Evolutionary conservation across 192 early-diverging fungal genomes (phyloP), one percentile per base, ranked within the genome.

Genomic region (Podila minutissima): DNA sequence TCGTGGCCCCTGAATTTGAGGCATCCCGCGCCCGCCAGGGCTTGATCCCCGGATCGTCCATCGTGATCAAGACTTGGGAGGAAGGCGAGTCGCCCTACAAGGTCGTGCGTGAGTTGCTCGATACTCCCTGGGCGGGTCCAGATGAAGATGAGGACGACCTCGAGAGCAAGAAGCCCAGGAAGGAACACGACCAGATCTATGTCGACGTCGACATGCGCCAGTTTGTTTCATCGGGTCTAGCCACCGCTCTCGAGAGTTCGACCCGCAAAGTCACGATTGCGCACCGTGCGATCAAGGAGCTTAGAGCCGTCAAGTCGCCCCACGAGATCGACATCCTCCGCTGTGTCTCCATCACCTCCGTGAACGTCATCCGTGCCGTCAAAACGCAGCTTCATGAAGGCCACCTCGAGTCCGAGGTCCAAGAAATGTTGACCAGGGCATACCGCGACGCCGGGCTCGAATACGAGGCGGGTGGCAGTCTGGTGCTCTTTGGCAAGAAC

Each of bases 1-100:
- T 88, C 24, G 79, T 88, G 33, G 73, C 79, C 3, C 87, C 87
- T 19, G 74, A 71, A 32, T 88, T 88, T 71, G 87, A 88, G 63
- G 87, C 77, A n/a, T 77, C 83, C 3, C 76, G 87, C 28, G 87
- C 87, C 6, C 55, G 69, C 11, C 82, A 85, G 48, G 37, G 31
- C 1, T 20, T 88, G 41, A 31, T 41, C 24, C 83, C 66, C 13
- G 72, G 41, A 64, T 74, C 67, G 12, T 38, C 4, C 19, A 81
- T 69, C 63, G 74, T 46, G 60, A 83, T 81, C 62, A 73, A 48
- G 66, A 81, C 77, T 3, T 88, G 87, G 87, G 62, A 83, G n/a
- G 87, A 88, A 62, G 69, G 83, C 20, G 71, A 38, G 9, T 88
- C 87, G 17, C 82, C 87, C 4, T 88, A 84, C 73, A 83, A 85